Evolutionary conservation across 2,329 filamentous ascomycete genomes (phyloP).

Genomic region (Pseudonectria foliicola): DNA sequence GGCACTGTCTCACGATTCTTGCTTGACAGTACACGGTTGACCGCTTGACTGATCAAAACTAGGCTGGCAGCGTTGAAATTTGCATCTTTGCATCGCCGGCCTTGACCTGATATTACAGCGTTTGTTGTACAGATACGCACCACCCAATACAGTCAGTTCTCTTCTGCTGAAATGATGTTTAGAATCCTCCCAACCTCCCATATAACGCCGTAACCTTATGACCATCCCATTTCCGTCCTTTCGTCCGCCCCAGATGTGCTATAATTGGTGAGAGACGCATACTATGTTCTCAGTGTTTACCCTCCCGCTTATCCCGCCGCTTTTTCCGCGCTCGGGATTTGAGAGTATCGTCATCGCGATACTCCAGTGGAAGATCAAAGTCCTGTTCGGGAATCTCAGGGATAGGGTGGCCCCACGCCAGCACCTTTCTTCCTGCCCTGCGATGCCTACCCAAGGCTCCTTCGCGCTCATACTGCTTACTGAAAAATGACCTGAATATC

Average conservation of each 20-base stretch:
- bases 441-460: slow-evolving; percentile 67
- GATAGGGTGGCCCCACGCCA: slow-evolving; percentile 76
- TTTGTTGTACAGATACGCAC: no score
- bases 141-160: no score
- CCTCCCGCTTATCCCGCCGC: slow-evolving; percentile 52
- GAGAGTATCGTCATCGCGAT: slow-evolving; percentile 47
- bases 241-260: slow-evolving; percentile 10
- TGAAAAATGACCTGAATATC: slow-evolving; percentile 82
- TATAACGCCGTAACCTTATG: no score
- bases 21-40: no score
- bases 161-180: no score
- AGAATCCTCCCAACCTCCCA: no score
- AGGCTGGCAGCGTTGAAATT: no score
- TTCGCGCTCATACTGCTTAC: slow-evolving; percentile 71
- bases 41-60: no score
- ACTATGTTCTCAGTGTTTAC: slow-evolving; percentile 26
- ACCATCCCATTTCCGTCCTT: no score
- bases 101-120: no score
- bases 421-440: slow-evolving; percentile 59
- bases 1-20: no score
- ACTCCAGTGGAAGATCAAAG: slow-evolving; percentile 67
- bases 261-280: slow-evolving; percentile 8
- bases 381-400: slow-evolving; percentile 65
- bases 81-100: no score
- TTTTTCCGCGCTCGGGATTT: slow-evolving; percentile 56